Percentiles rank a stretch among this genome's conserved stretches.
phyloP scores from a whole-genome alignment of 2,329 filamentous ascomycete species.

The Neoarthrinium moseri region DNA sequence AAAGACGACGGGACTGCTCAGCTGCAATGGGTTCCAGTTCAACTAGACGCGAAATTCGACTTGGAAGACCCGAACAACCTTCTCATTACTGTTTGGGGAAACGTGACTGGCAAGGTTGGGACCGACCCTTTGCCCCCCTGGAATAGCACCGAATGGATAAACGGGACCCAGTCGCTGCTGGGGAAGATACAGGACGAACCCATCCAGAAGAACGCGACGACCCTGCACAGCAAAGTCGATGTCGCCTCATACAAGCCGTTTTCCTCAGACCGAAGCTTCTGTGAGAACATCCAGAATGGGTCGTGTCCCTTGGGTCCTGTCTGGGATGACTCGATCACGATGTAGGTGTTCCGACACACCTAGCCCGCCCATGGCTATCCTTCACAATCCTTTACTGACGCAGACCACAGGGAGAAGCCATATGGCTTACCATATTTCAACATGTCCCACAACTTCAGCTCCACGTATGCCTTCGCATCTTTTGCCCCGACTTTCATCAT shows the following conservation, averaged over 20 bases:
- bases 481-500: conserved; percentile 73
- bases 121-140: conserved; percentile 57
- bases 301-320: conserved; percentile 74
- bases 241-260: conserved; percentile 77
- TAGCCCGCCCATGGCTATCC: conserved; percentile 4
- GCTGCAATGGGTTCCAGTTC: conserved; percentile 78
- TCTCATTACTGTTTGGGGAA: conserved; percentile 82
- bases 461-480: conserved; percentile 84
- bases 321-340: conserved; percentile 50
- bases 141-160: conserved; percentile 56
- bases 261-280: conserved; percentile 60
- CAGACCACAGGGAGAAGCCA: conserved; percentile 19
- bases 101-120: conserved; percentile 74
- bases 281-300: conserved; percentile 57
- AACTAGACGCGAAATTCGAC: conserved; percentile 74
- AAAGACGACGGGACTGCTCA: conserved; percentile 43
- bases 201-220: conserved; percentile 61
- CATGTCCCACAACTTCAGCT: conserved; percentile 70
- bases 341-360: conserved; percentile 32
- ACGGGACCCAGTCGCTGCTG: conserved; percentile 56
- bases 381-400: neutral
- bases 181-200: conserved; percentile 77
- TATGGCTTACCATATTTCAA: conserved; percentile 68
- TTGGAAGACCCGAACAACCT: conserved; percentile 57
- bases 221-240: conserved; percentile 68